Conservation (phyloP, 2,329 filamentous ascomycete species). For the Chaetoscypha palmicola region DNA sequence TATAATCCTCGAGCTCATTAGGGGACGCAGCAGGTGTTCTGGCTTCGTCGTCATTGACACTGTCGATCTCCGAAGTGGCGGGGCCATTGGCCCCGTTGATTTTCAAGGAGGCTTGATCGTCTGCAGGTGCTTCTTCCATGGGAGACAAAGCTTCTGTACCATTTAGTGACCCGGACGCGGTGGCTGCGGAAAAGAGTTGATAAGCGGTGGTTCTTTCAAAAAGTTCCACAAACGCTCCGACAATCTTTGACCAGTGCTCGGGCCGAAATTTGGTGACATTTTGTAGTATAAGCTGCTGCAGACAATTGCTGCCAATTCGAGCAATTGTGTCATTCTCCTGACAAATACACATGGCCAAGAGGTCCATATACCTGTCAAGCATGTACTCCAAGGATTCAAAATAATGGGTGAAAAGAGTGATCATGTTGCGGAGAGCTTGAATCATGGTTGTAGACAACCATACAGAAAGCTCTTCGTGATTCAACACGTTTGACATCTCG, state of each 20-base stretch:
- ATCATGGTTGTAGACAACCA: slow-evolving; percentile 99
- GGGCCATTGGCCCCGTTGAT: slow-evolving; percentile 49
- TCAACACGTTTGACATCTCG: slow-evolving; percentile 91
- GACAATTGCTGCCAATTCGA: slow-evolving; percentile 93
- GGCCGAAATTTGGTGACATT: slow-evolving; percentile 88
- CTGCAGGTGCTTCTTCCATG: slow-evolving; percentile 22
- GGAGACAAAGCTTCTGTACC: slow-evolving; percentile 41
- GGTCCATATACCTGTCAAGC: slow-evolving; percentile 93
- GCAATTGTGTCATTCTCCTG: slow-evolving; percentile 99
- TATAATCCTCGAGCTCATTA: slow-evolving; percentile 66
- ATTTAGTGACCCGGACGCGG: slow-evolving; percentile 45
- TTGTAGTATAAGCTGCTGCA: slow-evolving; percentile 93
- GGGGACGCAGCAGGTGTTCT: slow-evolving; percentile 22
- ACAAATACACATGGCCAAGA: slow-evolving; percentile 92
- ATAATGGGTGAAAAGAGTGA: slow-evolving; percentile 97
- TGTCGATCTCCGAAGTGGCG: slow-evolving; percentile 26
- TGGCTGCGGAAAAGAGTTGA: slow-evolving; percentile 83
- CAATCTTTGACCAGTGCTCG: slow-evolving; percentile 89
- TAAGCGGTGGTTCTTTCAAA: slow-evolving; percentile 93
- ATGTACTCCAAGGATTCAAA: slow-evolving; percentile 95
- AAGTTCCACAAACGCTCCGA: slow-evolving; percentile 89
- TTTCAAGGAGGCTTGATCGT: slow-evolving; percentile 51
- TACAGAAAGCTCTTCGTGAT: slow-evolving; percentile 93
- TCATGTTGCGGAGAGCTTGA: slow-evolving; percentile 95
- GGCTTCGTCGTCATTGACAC: slow-evolving; percentile 28